These are phyloP conservation scores for Nicotiana tabacum DNA, from an alignment of 257 asterid genomes.

Conservation along the genomic window DNA sequence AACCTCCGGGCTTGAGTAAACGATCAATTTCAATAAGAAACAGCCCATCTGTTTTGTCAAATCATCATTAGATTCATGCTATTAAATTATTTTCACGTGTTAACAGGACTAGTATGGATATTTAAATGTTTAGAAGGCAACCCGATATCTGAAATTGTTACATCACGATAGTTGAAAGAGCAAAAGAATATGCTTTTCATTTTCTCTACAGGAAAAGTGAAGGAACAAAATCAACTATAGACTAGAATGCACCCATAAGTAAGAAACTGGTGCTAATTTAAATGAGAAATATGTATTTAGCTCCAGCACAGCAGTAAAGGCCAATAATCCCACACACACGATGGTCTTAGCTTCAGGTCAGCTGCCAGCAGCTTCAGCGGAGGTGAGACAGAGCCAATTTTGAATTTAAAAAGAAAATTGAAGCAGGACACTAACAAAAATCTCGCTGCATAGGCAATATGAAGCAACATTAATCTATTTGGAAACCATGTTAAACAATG, in stretches of 20 bases:
- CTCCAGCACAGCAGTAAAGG: neutral
- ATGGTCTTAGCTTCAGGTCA: neutral
- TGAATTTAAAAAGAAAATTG: neutral
- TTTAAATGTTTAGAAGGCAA: neutral
- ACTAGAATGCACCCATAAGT: neutral
- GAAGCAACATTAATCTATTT: neutral
- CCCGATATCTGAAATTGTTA: neutral
- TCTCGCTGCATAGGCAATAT: neutral
- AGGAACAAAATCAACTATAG: neutral
- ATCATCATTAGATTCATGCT: slow-evolving; percentile 18
- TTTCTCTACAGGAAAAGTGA: neutral
- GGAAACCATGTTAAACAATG: neutral
- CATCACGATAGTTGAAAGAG: neutral
- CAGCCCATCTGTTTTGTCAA: slow-evolving; percentile 64
- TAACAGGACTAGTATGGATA: neutral
- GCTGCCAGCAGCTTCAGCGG: neutral
- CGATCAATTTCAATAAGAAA: slow-evolving; percentile 90
- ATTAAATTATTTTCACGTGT: neutral
- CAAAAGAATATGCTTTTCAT: neutral
- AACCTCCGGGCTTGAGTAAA: slow-evolving; percentile 94
- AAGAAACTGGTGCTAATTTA: neutral
- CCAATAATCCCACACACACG: neutral
- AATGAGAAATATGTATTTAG: neutral
- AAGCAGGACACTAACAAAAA: neutral
- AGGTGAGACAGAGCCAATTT: neutral